Percentiles rank a stretch among this genome's conserved stretches.
These are phyloP conservation scores for Colletotrichum truncatum DNA, from an alignment of 2,329 filamentous ascomycete genomes.

Conservation along the genomic window DNA sequence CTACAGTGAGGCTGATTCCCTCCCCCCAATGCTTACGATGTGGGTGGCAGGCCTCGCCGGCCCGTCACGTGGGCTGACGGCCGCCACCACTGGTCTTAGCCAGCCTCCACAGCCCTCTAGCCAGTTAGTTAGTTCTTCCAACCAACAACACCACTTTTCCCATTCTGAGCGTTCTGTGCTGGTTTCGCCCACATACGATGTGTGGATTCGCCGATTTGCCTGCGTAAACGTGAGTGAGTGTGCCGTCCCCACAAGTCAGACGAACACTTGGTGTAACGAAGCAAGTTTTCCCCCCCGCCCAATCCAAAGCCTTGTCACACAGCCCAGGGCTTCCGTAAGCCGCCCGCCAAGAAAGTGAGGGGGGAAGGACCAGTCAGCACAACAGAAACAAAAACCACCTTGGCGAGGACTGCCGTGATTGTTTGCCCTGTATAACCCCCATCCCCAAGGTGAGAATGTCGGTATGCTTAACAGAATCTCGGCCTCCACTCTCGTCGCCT, in stretches of 20 bases:
- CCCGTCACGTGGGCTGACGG: no score
- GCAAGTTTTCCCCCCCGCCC: no score
- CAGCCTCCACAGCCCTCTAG: no score
- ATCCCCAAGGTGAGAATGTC: slow-evolving; percentile 27
- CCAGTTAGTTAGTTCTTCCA: no score
- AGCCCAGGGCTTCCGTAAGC: not conserved
- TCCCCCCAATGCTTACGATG: no score
- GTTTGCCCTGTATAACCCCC: not conserved
- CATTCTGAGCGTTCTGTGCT: no score
- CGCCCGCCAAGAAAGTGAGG: not conserved
- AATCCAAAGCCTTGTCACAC: not conserved
- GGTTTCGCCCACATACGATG: no score
- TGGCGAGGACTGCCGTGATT: no score
- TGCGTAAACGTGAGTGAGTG: not conserved
- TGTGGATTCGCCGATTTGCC: not conserved
- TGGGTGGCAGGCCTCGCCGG: no score
- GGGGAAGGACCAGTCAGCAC: not conserved
- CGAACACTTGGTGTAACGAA: not conserved
- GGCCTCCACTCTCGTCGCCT: not conserved
- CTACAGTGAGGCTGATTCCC: no score
- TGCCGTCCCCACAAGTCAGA: slow-evolving; percentile 3
- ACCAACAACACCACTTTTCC: no score
- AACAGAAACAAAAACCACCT: not conserved
- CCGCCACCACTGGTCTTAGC: no score
- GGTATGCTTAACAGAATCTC: slow-evolving; percentile 23